phyloP scores from a whole-genome alignment of 805 yeast genomes.

The Candida ponderosae region DNA sequence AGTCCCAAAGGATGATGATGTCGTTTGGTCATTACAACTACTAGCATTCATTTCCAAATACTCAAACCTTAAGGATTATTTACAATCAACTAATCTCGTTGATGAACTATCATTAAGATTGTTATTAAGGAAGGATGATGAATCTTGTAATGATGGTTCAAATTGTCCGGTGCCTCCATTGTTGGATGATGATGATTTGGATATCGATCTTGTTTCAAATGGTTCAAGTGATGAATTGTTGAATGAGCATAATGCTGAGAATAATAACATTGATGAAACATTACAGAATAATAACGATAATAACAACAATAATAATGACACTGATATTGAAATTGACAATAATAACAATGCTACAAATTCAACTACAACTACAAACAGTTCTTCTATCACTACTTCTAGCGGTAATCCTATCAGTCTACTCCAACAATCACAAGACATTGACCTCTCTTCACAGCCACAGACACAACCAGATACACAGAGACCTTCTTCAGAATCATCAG shows the following conservation, averaged over 20 bases:
- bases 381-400: too few relatives aligned
- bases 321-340: neutral
- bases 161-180: conserved; percentile 12
- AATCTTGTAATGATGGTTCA: conserved; percentile 7
- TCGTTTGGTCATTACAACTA: conserved; percentile 87
- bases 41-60: conserved; percentile 92
- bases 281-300: conserved; percentile 4
- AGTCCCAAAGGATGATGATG: conserved; percentile 90
- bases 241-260: conserved; percentile 33
- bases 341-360: neutral
- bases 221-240: conserved; percentile 14
- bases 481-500: neutral
- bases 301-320: conserved; percentile 2
- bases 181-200: conserved; percentile 22
- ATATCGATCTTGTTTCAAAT: conserved; percentile 9
- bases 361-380: too few relatives aligned
- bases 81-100: conserved; percentile 71
- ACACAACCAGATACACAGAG: conserved; percentile 6
- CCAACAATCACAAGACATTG: neutral
- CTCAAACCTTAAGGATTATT: conserved; percentile 62
- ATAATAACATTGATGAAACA: conserved; percentile 33
- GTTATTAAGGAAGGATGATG: conserved; percentile 7
- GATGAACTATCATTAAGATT: conserved; percentile 55
- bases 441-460: neutral
- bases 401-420: too few relatives aligned